These are phyloP conservation scores for Nevesoporus exiguus DNA, from an alignment of 768 basidiomycete species.

Conservation along the genomic window DNA sequence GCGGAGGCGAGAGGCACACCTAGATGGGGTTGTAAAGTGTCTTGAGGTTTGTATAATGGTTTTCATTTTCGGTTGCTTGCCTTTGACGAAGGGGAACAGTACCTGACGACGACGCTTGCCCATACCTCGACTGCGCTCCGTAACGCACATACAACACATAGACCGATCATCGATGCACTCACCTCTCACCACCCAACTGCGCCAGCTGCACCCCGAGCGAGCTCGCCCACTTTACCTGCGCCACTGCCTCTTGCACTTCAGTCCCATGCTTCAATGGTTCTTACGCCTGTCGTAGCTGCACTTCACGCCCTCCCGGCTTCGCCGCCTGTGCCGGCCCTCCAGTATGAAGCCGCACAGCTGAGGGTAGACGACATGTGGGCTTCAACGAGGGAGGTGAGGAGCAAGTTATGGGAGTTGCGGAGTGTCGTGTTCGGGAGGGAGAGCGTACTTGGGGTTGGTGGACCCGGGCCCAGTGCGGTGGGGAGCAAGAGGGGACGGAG, in stretches of 20 bases:
- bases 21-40: constrained; percentile 59
- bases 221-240: background rate
- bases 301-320: constrained; percentile 33
- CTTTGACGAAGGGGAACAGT: constrained; percentile 27
- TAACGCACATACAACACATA: constrained; percentile 54
- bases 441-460: constrained; percentile 39
- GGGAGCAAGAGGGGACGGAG: constrained; percentile 43
- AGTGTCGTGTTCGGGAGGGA: constrained; percentile 67
- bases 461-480: constrained; percentile 40
- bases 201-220: background rate
- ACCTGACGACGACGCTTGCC: constrained; percentile 52
- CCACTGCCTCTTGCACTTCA: constrained; percentile 3
- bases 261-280: background rate
- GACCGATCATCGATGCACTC: constrained; percentile 44
- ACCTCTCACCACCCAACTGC: constrained; percentile 23
- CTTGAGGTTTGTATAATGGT: constrained; percentile 42
- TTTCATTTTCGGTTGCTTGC: constrained; percentile 5
- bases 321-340: constrained; percentile 41
- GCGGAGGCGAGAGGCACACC: constrained; percentile 62
- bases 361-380: constrained; percentile 64
- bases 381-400: constrained; percentile 55
- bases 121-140: constrained; percentile 55
- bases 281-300: constrained; percentile 28
- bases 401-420: constrained; percentile 61
- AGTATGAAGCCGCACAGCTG: constrained; percentile 72